These are phyloP conservation scores for Paramecium primaurelia DNA, from an alignment of 73 alveolate species.

Conservation along the genomic window DNA sequence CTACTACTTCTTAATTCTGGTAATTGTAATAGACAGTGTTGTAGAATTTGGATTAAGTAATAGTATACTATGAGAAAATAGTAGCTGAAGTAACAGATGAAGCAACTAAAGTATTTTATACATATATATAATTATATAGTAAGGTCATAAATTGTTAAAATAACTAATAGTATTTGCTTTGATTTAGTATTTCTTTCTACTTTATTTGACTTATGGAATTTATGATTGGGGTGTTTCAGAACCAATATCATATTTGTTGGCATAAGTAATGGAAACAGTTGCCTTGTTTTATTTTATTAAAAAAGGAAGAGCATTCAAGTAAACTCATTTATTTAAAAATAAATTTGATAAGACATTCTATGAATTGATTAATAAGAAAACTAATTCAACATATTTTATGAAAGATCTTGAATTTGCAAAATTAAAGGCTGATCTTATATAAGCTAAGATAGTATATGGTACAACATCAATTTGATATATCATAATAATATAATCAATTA, in stretches of 20 bases:
- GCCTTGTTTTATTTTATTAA: conserved; percentile 34
- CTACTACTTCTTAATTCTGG: conserved; percentile 3
- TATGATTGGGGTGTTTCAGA: conserved; percentile 44
- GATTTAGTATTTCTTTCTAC: neutral
- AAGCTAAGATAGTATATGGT: conserved; percentile 24
- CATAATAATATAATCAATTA: neutral
- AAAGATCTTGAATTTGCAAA: conserved; percentile 18
- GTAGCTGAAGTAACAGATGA: neutral
- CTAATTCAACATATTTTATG: conserved; percentile 28
- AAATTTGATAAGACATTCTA: conserved; percentile 30
- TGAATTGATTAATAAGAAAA: neutral
- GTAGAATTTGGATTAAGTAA: conserved; percentile 1
- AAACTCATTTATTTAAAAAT: neutral
- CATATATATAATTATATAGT: neutral
- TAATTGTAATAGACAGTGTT: neutral
- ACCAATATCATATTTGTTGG: conserved; percentile 30
- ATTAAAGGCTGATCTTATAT: neutral
- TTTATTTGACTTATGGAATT: conserved; percentile 20
- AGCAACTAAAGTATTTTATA: neutral
- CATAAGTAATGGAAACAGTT: conserved; percentile 19
- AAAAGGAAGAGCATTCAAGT: conserved; percentile 6
- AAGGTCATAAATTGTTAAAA: conserved; percentile 36
- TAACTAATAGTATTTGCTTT: neutral
- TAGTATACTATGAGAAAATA: neutral
- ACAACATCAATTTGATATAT: neutral